Base-by-base conservation (phyloP, 176 grass and related monocot genomes). In the Melocanna baccifera region DNA sequence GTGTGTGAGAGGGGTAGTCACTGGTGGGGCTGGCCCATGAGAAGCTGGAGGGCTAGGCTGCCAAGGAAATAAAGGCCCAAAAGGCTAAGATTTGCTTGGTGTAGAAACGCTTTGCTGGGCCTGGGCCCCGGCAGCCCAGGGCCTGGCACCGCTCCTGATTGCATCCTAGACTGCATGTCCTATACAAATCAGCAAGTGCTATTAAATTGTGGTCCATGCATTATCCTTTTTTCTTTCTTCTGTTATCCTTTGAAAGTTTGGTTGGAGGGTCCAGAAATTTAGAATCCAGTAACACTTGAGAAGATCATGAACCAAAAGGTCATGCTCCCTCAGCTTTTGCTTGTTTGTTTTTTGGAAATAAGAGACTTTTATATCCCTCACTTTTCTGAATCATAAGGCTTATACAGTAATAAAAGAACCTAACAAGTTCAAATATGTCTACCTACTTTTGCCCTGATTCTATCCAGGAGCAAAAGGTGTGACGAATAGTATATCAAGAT, bases 171-270 rank as follows among this genome's bases (percentile, higher is more conserved):
- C 48, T 78, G 9, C 77, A 72, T 56, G 43, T 36, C 34, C 9
- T 36, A 37, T 15, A 65, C 46, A 65, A 37, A 80, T 63, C 47
- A 80, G 30, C 29, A 79, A 16, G 55, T 16, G 5, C 7, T 51
- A 65, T 41, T 56, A 76, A 41, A 55, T 13, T 56, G 14, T 42
- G 8, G 34, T 40, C 45, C 36, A 72, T 63, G 25, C 25, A 67
- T 57, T 50, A 75, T 51, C 28, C 0, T 15, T 50, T 80, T 64
- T 63, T 68, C 46, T 1, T 2, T 20, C 67, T 59, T 20, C 14
- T 73, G 18, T 58, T n/a, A 85, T 19, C 81, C 84, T 68, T 75
- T 64, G 43, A 82, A 82, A 56, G 19, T 32, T 47, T 48, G 67
- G 81, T 83, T 40, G 68, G 56, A 47, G 40, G 39, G 18, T 47